A percentile compares a stretch with the other conserved stretches of the same genome.
These are phyloP conservation scores for Fusarium fracticaudum DNA, from an alignment of 2,329 filamentous ascomycete species.

Conservation along the genomic window DNA sequence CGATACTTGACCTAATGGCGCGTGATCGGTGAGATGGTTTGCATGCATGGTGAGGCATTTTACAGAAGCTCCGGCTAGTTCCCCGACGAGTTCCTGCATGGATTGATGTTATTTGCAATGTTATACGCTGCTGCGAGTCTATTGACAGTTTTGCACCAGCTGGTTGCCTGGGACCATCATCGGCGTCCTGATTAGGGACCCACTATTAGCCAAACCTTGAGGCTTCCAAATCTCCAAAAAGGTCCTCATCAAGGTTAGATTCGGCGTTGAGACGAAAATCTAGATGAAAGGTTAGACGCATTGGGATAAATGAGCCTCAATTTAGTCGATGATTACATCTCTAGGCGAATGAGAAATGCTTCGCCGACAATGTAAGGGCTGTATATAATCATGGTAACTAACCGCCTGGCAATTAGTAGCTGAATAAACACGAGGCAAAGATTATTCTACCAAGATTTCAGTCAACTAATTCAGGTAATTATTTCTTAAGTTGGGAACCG, in stretches of 20 bases:
- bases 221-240: background rate
- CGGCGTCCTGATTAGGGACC: rapidly evolving
- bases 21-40: background rate
- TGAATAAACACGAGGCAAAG: rapidly evolving
- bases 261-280: rapidly evolving
- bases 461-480: too few species aligned
- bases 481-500: rapidly evolving
- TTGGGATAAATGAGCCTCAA: background rate
- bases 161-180: background rate
- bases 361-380: background rate
- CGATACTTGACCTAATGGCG: background rate
- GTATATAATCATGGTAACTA: background rate
- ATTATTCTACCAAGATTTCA: too few species aligned
- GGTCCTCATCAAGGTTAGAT: too few species aligned
- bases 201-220: background rate
- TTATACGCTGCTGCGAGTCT: background rate
- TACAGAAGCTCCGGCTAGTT: background rate
- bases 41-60: conserved; percentile 23
- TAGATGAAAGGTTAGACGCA: rapidly evolving
- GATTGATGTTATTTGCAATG: rapidly evolving
- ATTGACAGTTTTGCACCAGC: background rate
- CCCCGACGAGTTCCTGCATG: background rate
- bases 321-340: rapidly evolving
- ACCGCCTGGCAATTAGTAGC: background rate
- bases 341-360: background rate